phyloP scores from a whole-genome alignment of 495 filamentous ascomycete genomes.

The Penicillium maclennaniae region DNA sequence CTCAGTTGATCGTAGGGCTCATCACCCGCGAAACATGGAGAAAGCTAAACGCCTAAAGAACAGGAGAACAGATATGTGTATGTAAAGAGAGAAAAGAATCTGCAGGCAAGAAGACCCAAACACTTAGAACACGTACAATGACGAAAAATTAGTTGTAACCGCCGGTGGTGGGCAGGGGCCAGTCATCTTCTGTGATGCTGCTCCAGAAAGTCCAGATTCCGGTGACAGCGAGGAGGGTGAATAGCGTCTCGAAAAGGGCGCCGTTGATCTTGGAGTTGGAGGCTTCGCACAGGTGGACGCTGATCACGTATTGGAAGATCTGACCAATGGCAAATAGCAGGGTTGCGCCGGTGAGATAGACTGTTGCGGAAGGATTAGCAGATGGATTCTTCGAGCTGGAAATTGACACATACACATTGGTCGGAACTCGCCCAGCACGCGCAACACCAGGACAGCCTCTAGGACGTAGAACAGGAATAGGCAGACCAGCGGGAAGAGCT shows the following conservation, averaged over 20 bases:
- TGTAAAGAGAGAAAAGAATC: slow-evolving; percentile 20
- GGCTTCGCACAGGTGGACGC: slow-evolving; percentile 80
- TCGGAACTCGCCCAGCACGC: slow-evolving; percentile 76
- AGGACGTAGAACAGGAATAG: slow-evolving; percentile 77
- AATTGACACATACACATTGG: slow-evolving; percentile 67
- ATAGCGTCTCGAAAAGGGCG: slow-evolving; percentile 87
- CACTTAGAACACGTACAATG: not conserved
- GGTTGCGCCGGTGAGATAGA: slow-evolving; percentile 70
- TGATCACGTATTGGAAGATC: slow-evolving; percentile 93
- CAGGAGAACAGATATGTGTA: slow-evolving; percentile 11
- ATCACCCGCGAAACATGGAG: slow-evolving; percentile 12
- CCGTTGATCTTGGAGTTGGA: slow-evolving; percentile 85
- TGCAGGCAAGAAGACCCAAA: slow-evolving; percentile 8
- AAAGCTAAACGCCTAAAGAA: slow-evolving; percentile 9
- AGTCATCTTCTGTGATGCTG: slow-evolving; percentile 98
- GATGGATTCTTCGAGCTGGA: not conserved
- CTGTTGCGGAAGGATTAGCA: slow-evolving; percentile 37
- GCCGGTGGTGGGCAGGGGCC: slow-evolving; percentile 65
- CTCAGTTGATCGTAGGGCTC: slow-evolving; percentile 17
- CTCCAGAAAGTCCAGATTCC: slow-evolving; percentile 95
- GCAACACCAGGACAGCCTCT: slow-evolving; percentile 76
- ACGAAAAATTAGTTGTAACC: slow-evolving; percentile 42
- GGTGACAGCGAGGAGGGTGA: slow-evolving; percentile 78
- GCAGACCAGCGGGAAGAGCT: slow-evolving; percentile 85
- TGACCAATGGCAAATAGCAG: slow-evolving; percentile 88